phyloP scores from a whole-genome alignment of 176 grass and related monocot genomes.

The Luzula sylvatica region DNA sequence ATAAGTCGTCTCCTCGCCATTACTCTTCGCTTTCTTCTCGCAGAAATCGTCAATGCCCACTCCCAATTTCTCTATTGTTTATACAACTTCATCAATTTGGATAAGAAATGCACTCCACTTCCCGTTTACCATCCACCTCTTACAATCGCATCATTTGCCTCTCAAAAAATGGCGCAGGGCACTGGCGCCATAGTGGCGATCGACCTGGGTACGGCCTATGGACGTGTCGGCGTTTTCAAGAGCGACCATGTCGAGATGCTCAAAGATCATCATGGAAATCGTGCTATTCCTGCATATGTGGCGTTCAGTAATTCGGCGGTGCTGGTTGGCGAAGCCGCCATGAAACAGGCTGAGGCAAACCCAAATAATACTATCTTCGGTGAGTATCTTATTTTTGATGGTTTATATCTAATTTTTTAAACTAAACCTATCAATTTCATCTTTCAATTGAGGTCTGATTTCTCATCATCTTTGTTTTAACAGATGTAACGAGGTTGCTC shows the following conservation, averaged over 20 bases:
- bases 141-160: too few species aligned
- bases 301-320: slow-evolving; percentile 19
- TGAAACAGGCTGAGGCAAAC: slow-evolving; percentile 23
- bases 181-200: slow-evolving; percentile 25
- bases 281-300: slow-evolving; percentile 20
- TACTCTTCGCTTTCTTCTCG: too few species aligned
- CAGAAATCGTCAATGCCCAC: too few species aligned
- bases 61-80: too few species aligned
- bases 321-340: slow-evolving; percentile 18
- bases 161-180: slow-evolving; percentile 3
- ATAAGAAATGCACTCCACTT: too few species aligned
- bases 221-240: slow-evolving; percentile 7
- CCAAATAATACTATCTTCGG: slow-evolving; percentile 24
- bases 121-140: too few species aligned
- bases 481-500: slow-evolving; percentile 29
- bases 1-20: too few species aligned
- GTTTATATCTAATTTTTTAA: too few species aligned
- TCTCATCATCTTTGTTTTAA: background rate
- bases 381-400: slow-evolving; percentile 1
- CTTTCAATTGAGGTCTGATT: too few species aligned
- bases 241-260: slow-evolving; percentile 15
- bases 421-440: too few species aligned
- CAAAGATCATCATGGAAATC: slow-evolving; percentile 13
- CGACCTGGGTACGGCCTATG: slow-evolving; percentile 30
- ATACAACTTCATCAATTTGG: too few species aligned